A percentile compares a stretch with the other conserved stretches of the same genome.
Conservation (phyloP, 108 stramenopile species). For the Thalassiosira profunda region DNA sequence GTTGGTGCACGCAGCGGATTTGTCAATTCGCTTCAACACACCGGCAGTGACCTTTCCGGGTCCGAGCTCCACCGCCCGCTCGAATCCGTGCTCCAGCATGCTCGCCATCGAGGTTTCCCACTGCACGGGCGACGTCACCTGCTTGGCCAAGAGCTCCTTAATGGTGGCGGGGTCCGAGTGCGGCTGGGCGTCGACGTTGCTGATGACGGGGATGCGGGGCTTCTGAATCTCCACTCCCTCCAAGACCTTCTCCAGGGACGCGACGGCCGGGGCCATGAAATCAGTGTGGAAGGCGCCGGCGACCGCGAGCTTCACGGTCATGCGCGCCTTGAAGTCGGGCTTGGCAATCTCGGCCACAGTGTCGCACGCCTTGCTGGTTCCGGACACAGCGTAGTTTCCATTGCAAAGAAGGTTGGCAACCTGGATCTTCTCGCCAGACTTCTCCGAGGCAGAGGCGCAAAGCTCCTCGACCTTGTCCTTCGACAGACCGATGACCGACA, state of each 20-base stretch:
- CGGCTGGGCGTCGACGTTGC: slow-evolving; percentile 97
- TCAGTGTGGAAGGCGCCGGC: slow-evolving; percentile 99
- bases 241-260: slow-evolving; percentile 86
- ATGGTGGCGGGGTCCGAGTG: slow-evolving; percentile 96
- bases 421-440: slow-evolving; percentile 81
- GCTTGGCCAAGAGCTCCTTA: slow-evolving; percentile 94
- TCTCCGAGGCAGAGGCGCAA: slow-evolving; percentile 83
- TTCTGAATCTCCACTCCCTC: slow-evolving; percentile 90
- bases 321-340: slow-evolving; percentile 97
- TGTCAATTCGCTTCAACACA: slow-evolving; percentile 96
- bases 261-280: slow-evolving; percentile 97
- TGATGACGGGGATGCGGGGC: slow-evolving; percentile 97
- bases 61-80: slow-evolving; percentile 87
- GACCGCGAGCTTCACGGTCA: slow-evolving; percentile 97
- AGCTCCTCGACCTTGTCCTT: slow-evolving; percentile 88
- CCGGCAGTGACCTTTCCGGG: slow-evolving; percentile 97
- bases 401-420: slow-evolving; percentile 97
- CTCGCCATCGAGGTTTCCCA: slow-evolving; percentile 95
- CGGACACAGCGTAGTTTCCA: slow-evolving; percentile 98
- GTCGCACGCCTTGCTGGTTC: slow-evolving; percentile 89
- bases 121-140: slow-evolving; percentile 96
- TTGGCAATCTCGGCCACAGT: slow-evolving; percentile 92
- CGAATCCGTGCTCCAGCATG: slow-evolving; percentile 87
- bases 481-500: slow-evolving; percentile 96
- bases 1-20: slow-evolving; percentile 87